Conservation (phyloP, 148 eudicot genomes). For the Spergularia marina region DNA sequence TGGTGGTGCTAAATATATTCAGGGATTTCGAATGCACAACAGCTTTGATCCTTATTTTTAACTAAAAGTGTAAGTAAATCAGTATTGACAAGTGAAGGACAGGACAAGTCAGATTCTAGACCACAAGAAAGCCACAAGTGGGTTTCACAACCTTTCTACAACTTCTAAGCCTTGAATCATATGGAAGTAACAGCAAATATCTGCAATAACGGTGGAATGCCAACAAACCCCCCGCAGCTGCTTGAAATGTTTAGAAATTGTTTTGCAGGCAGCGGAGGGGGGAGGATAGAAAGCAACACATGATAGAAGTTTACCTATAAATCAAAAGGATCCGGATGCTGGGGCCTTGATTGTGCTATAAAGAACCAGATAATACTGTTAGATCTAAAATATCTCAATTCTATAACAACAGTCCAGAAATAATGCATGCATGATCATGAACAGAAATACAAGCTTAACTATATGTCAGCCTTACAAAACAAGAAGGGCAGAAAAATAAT, state of each 20-base stretch:
- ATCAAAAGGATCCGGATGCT: slow-evolving; percentile 69
- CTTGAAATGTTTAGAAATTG: too few species aligned
- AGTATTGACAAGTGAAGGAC: too few species aligned
- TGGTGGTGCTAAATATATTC: not conserved
- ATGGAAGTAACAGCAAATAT: too few species aligned
- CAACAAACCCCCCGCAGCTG: not conserved
- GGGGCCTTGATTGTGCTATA: slow-evolving; percentile 74
- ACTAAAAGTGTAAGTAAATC: not conserved
- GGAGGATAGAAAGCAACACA: not conserved
- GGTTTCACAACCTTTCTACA: too few species aligned
- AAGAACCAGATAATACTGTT: slow-evolving; percentile 22
- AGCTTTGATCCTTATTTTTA: not conserved
- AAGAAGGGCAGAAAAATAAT: not conserved
- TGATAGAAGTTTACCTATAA: slow-evolving; percentile 55
- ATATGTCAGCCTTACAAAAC: not conserved
- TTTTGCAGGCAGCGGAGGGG: too few species aligned
- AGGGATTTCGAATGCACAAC: not conserved
- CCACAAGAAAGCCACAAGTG: not conserved
- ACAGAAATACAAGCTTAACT: not conserved
- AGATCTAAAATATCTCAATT: slow-evolving; percentile 7
- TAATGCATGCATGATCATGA: not conserved
- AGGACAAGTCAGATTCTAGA: not conserved
- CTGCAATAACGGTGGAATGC: too few species aligned
- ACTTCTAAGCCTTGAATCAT: too few species aligned
- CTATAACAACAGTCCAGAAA: not conserved